phyloP scores from a whole-genome alignment of 192 early-diverging fungal species.

The Phlyctochytrium bullatum region DNA sequence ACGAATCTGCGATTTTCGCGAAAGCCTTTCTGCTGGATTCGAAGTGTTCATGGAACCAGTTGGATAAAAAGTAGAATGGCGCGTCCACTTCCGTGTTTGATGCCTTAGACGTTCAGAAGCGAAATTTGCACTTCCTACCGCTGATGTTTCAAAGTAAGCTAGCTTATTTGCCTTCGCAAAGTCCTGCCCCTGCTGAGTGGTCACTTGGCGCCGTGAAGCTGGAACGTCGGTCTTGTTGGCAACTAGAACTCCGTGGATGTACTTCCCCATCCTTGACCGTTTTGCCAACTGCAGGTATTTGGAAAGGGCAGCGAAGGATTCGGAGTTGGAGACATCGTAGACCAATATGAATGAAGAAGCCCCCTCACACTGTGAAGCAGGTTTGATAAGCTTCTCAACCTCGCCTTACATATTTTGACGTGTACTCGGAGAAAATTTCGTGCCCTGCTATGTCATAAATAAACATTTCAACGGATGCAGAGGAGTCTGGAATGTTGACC shows the following conservation, averaged over 20 bases:
- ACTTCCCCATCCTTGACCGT: slow-evolving; percentile 28
- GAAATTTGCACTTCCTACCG: slow-evolving; percentile 26
- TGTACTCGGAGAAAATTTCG: slow-evolving; percentile 29
- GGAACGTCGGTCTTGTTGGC: slow-evolving; percentile 45
- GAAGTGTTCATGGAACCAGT: slow-evolving; percentile 31
- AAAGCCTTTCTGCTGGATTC: slow-evolving; percentile 11
- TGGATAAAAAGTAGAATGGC: slow-evolving; percentile 50
- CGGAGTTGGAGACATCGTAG: slow-evolving; percentile 43
- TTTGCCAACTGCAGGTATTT: slow-evolving; percentile 44
- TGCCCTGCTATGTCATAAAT: slow-evolving; percentile 44
- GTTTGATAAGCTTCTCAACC: neutral
- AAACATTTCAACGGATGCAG: slow-evolving; percentile 47
- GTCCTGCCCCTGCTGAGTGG: slow-evolving; percentile 41
- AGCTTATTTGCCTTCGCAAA: slow-evolving; percentile 38
- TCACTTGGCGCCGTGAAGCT: slow-evolving; percentile 30
- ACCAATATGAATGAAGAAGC: slow-evolving; percentile 38
- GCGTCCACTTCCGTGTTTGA: slow-evolving; percentile 46
- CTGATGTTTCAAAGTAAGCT: slow-evolving; percentile 49
- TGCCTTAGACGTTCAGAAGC: slow-evolving; percentile 28
- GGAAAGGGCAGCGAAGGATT: slow-evolving; percentile 39
- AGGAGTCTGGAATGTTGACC: slow-evolving; percentile 53
- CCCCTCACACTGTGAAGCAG: slow-evolving; percentile 24
- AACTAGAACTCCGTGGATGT: slow-evolving; percentile 38
- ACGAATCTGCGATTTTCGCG: slow-evolving; percentile 12
- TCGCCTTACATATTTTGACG: slow-evolving; percentile 16